A percentile compares a stretch with the other conserved stretches of the same genome.
Evolutionary conservation across 192 early-diverging fungal species (phyloP).

Genomic region (Coemansia sp.): DNA sequence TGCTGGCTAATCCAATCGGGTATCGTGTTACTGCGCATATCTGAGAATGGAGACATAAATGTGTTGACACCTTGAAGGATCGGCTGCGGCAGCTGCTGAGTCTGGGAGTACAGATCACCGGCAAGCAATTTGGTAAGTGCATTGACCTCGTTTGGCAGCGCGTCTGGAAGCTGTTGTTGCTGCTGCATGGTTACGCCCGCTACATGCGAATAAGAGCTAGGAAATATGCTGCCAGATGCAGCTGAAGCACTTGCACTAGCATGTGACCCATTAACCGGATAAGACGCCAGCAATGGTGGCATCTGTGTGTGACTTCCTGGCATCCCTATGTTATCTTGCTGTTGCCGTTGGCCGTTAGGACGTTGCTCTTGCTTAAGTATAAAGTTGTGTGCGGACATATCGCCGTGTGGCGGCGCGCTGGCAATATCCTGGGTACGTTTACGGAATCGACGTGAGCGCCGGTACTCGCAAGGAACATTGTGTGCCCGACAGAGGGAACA

Average conservation of each 20-base stretch:
- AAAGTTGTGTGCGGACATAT: slow-evolving; percentile 20
- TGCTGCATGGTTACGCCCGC: slow-evolving; percentile 2
- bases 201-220: background rate
- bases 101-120: slow-evolving; percentile 47
- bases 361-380: slow-evolving; percentile 16
- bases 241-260: background rate
- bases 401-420: slow-evolving; percentile 5
- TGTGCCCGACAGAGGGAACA: slow-evolving; percentile 48
- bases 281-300: background rate
- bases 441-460: slow-evolving; percentile 40
- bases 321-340: background rate
- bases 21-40: slow-evolving; percentile 23
- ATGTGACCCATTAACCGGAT: background rate
- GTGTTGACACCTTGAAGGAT: slow-evolving; percentile 48
- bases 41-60: slow-evolving; percentile 50
- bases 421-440: slow-evolving; percentile 20
- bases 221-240: background rate
- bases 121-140: slow-evolving; percentile 39
- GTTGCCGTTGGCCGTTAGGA: background rate
- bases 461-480: slow-evolving; percentile 46
- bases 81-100: slow-evolving; percentile 49
- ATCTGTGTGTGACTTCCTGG: background rate
- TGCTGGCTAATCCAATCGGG: slow-evolving; percentile 50
- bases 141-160: slow-evolving; percentile 21
- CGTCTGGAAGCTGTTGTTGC: slow-evolving; percentile 1